Base-by-base conservation (phyloP, 352 stramenopile species). In the Pythium utonaiense region DNA sequence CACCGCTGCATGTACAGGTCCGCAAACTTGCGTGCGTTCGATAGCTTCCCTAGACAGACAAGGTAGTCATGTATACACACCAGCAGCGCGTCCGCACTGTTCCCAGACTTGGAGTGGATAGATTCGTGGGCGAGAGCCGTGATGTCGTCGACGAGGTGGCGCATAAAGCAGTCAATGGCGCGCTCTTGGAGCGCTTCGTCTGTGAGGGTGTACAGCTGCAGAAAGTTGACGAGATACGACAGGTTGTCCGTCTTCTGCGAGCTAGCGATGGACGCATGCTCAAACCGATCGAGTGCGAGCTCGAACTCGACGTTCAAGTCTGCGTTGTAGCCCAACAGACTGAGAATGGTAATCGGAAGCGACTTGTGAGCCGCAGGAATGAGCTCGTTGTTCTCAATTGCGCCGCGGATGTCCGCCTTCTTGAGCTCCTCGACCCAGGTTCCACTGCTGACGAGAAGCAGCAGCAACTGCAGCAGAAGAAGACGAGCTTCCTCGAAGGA, bases 281-380 rank as follows among this genome's bases (percentile, higher is more conserved):
- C 58, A 27, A 87, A 83, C 6, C 73, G 66, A 3, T 75, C 45
- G 5, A 92, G 65, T 1, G 73, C 73, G 10, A 68, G 52, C 16
- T 69, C 67, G 27, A 90, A 88, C 31, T 89, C 83, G 25, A 73
- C 73, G 31, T 87, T 89, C 9, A 92, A 57, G 56, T 92, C 80
- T 0, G 80, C 65, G 17, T 78, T 89, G 62, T 87, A 92, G 0
- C 83, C 83, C 1, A 92, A 66, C 30, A 92, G 60, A 30, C 78
- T 77, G 12, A 92, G 50, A 21, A 92, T 75, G 7, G 83, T 73
- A 1, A 89, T 75, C 10, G 73, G 68, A 8, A 89, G 53, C 5
- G 78, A 66, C 45, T 92, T 90, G 53, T 88, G 75, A 3, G 67
- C 66, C 0, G 71, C 56, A 0, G 64, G 59, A 21, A 88, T 78